A percentile compares a stretch with the other conserved stretches of the same genome.
These are phyloP conservation scores for Kwoniella botswanensis DNA, from an alignment of 768 basidiomycete species.

Conservation along the genomic window DNA sequence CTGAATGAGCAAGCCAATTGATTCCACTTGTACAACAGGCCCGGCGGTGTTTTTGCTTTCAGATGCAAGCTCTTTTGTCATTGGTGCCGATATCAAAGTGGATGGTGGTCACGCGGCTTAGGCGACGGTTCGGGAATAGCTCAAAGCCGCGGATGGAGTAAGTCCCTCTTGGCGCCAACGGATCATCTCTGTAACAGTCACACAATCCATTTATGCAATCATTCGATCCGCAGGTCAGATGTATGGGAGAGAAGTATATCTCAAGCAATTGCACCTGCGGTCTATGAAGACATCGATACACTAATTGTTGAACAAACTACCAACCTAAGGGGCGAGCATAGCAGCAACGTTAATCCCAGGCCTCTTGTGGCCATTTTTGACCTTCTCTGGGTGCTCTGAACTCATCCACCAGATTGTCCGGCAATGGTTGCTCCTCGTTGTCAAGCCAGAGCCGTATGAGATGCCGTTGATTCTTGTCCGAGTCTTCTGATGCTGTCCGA, in stretches of 20 bases:
- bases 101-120: constrained; percentile 53
- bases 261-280: no score
- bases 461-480: constrained; percentile 31
- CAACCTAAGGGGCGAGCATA: no score
- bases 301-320: no score
- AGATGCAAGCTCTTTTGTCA: constrained; percentile 56
- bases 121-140: no score
- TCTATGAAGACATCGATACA: no score
- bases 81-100: constrained; percentile 52
- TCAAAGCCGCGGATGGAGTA: no score
- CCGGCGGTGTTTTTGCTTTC: constrained; percentile 54
- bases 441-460: constrained; percentile 31
- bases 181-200: no score
- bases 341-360: constrained; percentile 18
- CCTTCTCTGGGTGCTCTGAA: constrained; percentile 1
- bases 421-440: constrained; percentile 27
- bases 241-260: no score
- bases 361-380: constrained; percentile 30
- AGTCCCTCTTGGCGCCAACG: no score
- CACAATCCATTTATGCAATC: no score
- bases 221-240: no score
- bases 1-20: neutral
- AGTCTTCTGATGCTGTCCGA: constrained; percentile 32
- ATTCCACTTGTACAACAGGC: constrained; percentile 15
- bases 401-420: constrained; percentile 13